These are phyloP conservation scores for Coelastrella sp. DNA, from an alignment of 139 green algal genomes.

Conservation along the genomic window DNA sequence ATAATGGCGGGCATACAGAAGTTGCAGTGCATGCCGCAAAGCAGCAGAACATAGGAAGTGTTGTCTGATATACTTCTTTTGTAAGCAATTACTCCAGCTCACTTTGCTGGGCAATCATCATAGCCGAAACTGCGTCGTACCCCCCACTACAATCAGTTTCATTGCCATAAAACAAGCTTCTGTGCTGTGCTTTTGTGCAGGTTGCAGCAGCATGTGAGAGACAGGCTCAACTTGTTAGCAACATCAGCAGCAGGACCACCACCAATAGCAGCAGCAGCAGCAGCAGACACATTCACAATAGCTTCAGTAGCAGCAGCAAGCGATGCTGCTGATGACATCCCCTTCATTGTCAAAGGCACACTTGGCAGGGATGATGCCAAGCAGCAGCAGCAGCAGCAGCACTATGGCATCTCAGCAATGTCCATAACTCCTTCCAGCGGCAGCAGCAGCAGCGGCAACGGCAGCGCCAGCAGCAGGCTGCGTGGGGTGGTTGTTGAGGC, in stretches of 20 bases:
- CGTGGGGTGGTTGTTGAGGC: not conserved
- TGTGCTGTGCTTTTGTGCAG: not conserved
- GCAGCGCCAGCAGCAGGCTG: not conserved
- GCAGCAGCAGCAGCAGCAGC: not conserved
- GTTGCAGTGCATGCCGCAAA: too few relatives aligned
- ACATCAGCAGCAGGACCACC: not conserved
- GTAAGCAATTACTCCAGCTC: too few relatives aligned
- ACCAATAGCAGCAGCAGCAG: not conserved
- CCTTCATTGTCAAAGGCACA: not conserved
- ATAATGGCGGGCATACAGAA: too few relatives aligned
- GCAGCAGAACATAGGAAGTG: too few relatives aligned
- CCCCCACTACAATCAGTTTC: not conserved
- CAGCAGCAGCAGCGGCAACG: conserved; percentile 1
- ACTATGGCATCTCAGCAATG: not conserved
- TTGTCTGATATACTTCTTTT: too few relatives aligned
- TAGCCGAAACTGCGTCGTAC: too few relatives aligned
- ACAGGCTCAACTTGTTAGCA: not conserved
- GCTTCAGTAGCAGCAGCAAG: not conserved
- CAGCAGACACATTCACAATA: not conserved
- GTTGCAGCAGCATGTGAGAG: not conserved
- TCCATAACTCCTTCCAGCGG: not conserved
- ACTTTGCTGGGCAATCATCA: too few relatives aligned
- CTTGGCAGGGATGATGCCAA: not conserved
- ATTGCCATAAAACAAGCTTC: not conserved
- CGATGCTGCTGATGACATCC: not conserved